phyloP scores from a whole-genome alignment of 2,329 filamentous ascomycete genomes.

The Penicillium sp. region DNA sequence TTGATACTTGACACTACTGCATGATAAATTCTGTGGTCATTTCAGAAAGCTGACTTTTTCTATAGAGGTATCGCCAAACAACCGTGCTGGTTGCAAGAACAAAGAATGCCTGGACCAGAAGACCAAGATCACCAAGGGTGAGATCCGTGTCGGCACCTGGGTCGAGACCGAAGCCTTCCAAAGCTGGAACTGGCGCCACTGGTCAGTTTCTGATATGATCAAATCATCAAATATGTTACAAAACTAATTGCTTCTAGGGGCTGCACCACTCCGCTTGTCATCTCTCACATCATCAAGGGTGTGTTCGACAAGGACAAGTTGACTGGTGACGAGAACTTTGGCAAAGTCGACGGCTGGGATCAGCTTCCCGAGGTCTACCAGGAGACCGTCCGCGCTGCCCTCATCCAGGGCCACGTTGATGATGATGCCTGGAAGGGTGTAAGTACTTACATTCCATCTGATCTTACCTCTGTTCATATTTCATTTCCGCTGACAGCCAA shows the following conservation, averaged over 20 bases:
- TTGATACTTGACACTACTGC: background rate
- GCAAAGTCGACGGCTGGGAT: slow-evolving; percentile 79
- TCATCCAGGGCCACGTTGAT: slow-evolving; percentile 80
- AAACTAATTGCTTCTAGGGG: slow-evolving; percentile 65
- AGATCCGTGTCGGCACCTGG: slow-evolving; percentile 77
- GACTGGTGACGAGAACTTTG: slow-evolving; percentile 58
- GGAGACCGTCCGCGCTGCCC: slow-evolving; percentile 73
- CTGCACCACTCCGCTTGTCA: slow-evolving; percentile 72
- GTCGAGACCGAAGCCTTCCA: slow-evolving; percentile 67
- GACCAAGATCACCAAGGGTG: slow-evolving; percentile 78
- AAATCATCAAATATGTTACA: background rate
- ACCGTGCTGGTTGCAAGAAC: slow-evolving; percentile 76
- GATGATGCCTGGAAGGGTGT: slow-evolving; percentile 89
- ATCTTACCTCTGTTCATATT: too few relatives aligned
- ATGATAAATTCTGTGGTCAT: background rate
- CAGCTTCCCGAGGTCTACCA: slow-evolving; percentile 72
- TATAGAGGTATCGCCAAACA: slow-evolving; percentile 72
- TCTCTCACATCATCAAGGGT: slow-evolving; percentile 13
- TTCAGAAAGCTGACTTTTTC: slow-evolving; percentile 20
- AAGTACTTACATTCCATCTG: slow-evolving; percentile 45
- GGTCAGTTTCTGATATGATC: slow-evolving; percentile 61
- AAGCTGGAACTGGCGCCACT: slow-evolving; percentile 82
- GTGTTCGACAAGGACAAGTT: slow-evolving; percentile 7
- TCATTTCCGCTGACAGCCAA: background rate
- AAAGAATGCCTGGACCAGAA: slow-evolving; percentile 72